These are phyloP conservation scores for Populus hybrid DNA, from an alignment of 441 rosid genomes.

Conservation along the genomic window DNA sequence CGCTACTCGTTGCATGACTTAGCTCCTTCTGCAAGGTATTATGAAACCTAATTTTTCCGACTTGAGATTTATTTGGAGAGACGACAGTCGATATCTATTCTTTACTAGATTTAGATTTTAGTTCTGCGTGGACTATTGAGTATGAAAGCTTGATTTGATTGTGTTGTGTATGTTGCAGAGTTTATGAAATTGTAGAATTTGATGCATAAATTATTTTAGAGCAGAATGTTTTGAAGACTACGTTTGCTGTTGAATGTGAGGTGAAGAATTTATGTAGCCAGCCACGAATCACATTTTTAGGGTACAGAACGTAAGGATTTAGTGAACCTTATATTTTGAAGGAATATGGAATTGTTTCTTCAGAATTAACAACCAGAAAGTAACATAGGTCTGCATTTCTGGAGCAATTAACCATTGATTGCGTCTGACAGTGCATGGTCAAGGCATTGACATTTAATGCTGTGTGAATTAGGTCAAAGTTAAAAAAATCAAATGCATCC, in stretches of 20 bases:
- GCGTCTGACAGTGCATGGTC: not conserved
- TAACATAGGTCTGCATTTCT: not conserved
- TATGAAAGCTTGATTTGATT: not conserved
- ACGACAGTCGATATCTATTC: not conserved
- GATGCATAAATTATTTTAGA: not conserved
- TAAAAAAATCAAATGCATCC: not conserved
- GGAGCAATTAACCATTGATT: not conserved
- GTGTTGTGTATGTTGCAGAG: not conserved
- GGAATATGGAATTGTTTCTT: not conserved
- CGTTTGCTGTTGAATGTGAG: not conserved
- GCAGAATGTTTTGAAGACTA: not conserved
- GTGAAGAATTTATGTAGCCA: not conserved
- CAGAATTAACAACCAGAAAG: not conserved
- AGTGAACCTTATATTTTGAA: not conserved
- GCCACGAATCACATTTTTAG: no score
- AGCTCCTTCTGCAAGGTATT: conserved; percentile 2
- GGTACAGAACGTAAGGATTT: not conserved
- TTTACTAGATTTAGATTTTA: not conserved
- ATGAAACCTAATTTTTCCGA: not conserved
- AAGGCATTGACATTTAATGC: not conserved
- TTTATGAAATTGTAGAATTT: not conserved
- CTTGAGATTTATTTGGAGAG: no score
- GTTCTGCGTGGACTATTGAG: not conserved
- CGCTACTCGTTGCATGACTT: not conserved
- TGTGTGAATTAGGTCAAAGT: not conserved